Base-by-base conservation (phyloP, 805 yeast species). In the Myxozyma melibiosi region DNA sequence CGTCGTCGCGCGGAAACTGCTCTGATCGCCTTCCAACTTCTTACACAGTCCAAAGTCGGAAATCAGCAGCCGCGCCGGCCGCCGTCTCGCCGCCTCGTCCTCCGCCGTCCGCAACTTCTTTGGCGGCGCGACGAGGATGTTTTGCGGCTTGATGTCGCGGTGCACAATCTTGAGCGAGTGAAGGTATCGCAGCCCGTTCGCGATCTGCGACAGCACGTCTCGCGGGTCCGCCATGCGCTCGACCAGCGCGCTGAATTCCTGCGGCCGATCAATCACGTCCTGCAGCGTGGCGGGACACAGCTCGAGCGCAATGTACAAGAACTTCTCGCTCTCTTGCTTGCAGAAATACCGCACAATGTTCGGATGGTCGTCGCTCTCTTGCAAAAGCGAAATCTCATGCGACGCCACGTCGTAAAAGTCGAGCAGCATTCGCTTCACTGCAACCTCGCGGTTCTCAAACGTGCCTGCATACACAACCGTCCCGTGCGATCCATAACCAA, bases 41-140 rank as follows among this genome's bases (percentile, higher is more conserved):
- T 92, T 91, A 70, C 99, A 94, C 7, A 94, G 79, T 0, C 99
- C 99, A 74, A 94, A 94, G 72, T 94, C 99, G 0, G 97, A 90
- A 27, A 94, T 91, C 46, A 94, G 73, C 59, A 91, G 78, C 49
- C 98, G 74, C 7, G 84, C 77, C 13, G 83, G 78, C n/a, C n/a
- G n/a, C n/a, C n/a, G n/a, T n/a, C n/a, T n/a, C 14, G 78, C 74
- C 24, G 66, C 65, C 4, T 50, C 41, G 24, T 31, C 51, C n/a
- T 47, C 37, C 11, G 31, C 31, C 18, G 20, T 27, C 6, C 52
- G 51, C 24, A 33, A 18, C n/a, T 31, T 44, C 67, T 80, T 83
- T 6, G 89, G 81, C 20, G 85, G 84, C 0, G 94, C 90, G 41
- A 91, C 91, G 53, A 91, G 75, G 20, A 91, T 91, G 71, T 91